These are phyloP conservation scores for Megacollybia marginata DNA, from an alignment of 768 basidiomycete species.

Conservation along the genomic window DNA sequence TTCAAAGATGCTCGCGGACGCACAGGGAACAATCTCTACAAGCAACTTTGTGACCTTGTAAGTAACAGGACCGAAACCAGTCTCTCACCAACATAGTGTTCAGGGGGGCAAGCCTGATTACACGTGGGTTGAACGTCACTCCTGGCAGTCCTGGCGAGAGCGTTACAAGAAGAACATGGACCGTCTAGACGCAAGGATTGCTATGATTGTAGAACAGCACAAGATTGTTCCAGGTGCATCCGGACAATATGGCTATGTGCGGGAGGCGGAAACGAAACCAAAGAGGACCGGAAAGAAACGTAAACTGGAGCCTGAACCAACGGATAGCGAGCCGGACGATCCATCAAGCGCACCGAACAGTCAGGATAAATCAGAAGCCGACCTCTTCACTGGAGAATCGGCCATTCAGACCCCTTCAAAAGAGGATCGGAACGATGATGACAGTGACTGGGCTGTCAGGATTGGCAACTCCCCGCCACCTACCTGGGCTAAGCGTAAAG, in stretches of 20 bases:
- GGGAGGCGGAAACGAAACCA: slow-evolving; percentile 62
- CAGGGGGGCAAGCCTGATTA: slow-evolving; percentile 66
- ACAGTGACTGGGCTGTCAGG: slow-evolving; percentile 59
- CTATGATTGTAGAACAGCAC: slow-evolving; percentile 60
- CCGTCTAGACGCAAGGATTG: slow-evolving; percentile 59
- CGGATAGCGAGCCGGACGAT: slow-evolving; percentile 11
- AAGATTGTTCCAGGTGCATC: slow-evolving; percentile 67
- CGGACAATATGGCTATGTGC: slow-evolving; percentile 78
- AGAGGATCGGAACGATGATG: slow-evolving; percentile 33
- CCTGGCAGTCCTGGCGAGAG: slow-evolving; percentile 89
- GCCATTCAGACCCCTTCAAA: neutral
- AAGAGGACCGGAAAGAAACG: slow-evolving; percentile 48
- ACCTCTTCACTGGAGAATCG: neutral
- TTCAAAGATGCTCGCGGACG: slow-evolving; percentile 77
- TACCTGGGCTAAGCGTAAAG: slow-evolving; percentile 59
- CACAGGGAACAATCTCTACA: slow-evolving; percentile 77
- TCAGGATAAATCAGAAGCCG: neutral
- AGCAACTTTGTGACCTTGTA: slow-evolving; percentile 73
- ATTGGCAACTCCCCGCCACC: slow-evolving; percentile 61
- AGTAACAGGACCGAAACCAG: slow-evolving; percentile 3
- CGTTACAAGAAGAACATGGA: slow-evolving; percentile 78
- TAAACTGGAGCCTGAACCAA: slow-evolving; percentile 17
- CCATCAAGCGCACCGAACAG: slow-evolving; percentile 1
- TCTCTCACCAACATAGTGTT: neutral
- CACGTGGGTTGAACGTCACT: slow-evolving; percentile 74